Evolutionary conservation across 257 asterid species (phyloP).

Genomic region (Voacanga thouarsii): DNA sequence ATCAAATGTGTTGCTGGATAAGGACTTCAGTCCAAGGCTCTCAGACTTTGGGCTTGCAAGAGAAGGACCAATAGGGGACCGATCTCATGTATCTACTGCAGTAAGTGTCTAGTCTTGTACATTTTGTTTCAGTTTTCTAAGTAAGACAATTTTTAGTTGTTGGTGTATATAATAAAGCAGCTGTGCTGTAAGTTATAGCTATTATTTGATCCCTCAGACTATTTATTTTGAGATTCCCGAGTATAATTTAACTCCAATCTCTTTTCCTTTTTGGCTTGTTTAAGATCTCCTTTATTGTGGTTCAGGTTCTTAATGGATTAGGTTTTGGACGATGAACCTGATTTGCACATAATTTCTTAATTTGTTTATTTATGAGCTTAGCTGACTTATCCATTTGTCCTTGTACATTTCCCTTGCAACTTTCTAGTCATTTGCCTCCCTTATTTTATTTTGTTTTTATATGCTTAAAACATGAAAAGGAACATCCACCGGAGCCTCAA

Average conservation of each 20-base stretch:
- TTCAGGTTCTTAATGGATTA: neutral
- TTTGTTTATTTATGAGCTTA: neutral
- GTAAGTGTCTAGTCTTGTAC: conserved; percentile 36
- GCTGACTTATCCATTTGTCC: neutral
- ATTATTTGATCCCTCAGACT: neutral
- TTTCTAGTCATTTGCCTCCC: no score
- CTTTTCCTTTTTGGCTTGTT: neutral
- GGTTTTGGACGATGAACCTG: neutral
- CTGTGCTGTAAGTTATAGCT: no score
- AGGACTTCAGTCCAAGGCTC: conserved; percentile 68
- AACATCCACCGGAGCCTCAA: neutral
- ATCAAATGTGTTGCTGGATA: conserved; percentile 79
- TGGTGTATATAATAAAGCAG: neutral
- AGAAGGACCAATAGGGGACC: conserved; percentile 82
- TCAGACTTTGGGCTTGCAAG: conserved; percentile 98
- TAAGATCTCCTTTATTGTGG: neutral
- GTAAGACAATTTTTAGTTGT: neutral
- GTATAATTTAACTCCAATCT: neutral
- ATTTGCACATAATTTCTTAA: neutral
- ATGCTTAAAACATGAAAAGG: neutral
- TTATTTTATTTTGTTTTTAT: no score
- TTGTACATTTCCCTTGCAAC: no score
- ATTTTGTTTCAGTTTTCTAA: neutral
- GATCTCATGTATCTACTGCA: conserved; percentile 84
- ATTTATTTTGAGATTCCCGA: neutral